Base-by-base conservation (phyloP, 495 filamentous ascomycete genomes). In the Opeltia flavorubescens region DNA sequence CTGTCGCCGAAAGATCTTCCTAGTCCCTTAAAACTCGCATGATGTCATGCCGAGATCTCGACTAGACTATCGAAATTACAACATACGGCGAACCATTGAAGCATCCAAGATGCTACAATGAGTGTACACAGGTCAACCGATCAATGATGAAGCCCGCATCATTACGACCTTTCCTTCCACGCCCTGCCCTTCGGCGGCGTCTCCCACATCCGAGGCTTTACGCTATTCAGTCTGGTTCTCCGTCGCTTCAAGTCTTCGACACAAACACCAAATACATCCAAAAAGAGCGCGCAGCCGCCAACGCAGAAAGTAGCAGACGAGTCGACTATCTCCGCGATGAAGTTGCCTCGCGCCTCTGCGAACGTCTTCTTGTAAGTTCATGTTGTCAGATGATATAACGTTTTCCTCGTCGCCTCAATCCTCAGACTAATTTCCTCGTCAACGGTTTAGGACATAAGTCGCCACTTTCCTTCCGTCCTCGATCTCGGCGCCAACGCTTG, bases 401-500 rank as follows among this genome's bases (percentile, higher is more conserved):
- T 29, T 33, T 13, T 45, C 30, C 26, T 49, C 43, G 33, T 33
- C 20, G 17, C 25, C 20, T 33, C 47, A 24, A 25, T 23, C 26
- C 17, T 48, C 23, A 21, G 3, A 18, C 20, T 18, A n/a, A 3
- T 18, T 3, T 3, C 5, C 20, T 13, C 2, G 18, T 30, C 9
- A 46, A 8, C 23, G 13, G 12, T 26, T 30, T 52, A 94, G 84
- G 86, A 95, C 56, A 89, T 96, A 65, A 94, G 93, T 54, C 85
- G 93, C 23, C 66, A 76, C 28, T 91, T 93, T 60, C 78, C 81
- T 21, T 66, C 76, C 41, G 85, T 89, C 36, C 86, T 99, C 53
- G 93, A 99, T 62, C 78, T 95, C 21, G 93, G 91, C 49, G 89
- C 93, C 50, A 94, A 95, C 62, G 79, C 88, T 47, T 95, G 89